phyloP scores from a whole-genome alignment of 202 grass and related monocot genomes.

The Cymbopogon flexuosus region DNA sequence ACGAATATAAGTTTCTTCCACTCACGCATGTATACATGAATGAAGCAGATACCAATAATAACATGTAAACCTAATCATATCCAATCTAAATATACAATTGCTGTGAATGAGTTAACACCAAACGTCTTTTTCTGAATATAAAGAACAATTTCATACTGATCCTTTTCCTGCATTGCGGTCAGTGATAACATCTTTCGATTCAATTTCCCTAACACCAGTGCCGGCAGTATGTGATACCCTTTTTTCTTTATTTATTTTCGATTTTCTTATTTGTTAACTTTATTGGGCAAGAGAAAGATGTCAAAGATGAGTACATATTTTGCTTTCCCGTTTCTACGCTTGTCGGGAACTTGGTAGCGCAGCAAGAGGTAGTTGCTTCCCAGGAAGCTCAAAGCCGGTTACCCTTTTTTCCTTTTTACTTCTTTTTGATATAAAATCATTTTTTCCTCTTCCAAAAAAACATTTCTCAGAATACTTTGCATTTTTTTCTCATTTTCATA shows the following conservation, averaged over 20 bases:
- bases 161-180: not conserved
- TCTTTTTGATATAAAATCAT: not conserved
- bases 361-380: constrained; percentile 11
- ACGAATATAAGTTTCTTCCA: not conserved
- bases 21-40: too few relatives aligned
- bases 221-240: not conserved
- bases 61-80: not conserved
- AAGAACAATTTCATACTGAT: not conserved
- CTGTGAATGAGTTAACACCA: constrained; percentile 6
- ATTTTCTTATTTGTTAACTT: constrained; percentile 1
- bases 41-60: not conserved
- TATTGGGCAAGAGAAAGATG: not conserved
- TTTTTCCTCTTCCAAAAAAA: not conserved
- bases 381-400: not conserved
- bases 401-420: not conserved
- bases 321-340: constrained; percentile 23
- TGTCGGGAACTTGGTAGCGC: constrained; percentile 19
- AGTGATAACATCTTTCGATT: constrained; percentile 31
- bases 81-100: not conserved
- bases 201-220: constrained; percentile 14
- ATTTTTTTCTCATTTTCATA: not conserved
- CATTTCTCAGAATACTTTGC: not conserved
- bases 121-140: not conserved
- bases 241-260: not conserved
- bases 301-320: not conserved